These are phyloP conservation scores for Massariosphaeria phaeospora DNA, from an alignment of 495 filamentous ascomycete genomes.

Conservation along the genomic window DNA sequence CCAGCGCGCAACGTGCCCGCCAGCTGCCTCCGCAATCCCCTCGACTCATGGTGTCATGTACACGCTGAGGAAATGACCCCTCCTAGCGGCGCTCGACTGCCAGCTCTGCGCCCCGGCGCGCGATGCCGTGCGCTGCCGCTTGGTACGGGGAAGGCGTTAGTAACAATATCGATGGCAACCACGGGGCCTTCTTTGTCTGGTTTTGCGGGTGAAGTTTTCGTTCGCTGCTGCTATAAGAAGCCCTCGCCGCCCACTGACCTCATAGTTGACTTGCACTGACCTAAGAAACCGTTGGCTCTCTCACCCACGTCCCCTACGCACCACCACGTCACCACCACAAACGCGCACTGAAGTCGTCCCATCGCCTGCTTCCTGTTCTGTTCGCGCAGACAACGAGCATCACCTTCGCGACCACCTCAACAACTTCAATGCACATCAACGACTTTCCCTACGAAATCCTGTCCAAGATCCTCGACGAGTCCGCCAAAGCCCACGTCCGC, in stretches of 20 bases:
- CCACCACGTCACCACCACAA: conserved; percentile 2
- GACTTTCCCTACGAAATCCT: conserved; percentile 51
- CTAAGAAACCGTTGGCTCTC: neutral
- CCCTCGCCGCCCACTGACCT: neutral
- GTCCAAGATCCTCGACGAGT: conserved; percentile 46
- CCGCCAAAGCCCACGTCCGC: conserved; percentile 44
- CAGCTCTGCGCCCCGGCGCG: neutral
- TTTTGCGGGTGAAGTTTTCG: neutral
- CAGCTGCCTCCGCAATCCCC: conserved; percentile 7
- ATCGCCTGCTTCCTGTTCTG: neutral
- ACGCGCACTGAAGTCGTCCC: neutral
- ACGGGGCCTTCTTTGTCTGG: conserved; percentile 13
- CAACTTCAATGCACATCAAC: conserved; percentile 42
- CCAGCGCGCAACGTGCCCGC: neutral
- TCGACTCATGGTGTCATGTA: conserved; percentile 16
- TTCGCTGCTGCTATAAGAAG: conserved; percentile 9
- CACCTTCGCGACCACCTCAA: neutral
- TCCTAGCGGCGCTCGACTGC: conserved; percentile 15
- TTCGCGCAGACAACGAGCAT: conserved; percentile 3
- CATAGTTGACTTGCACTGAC: neutral
- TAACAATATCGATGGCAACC: conserved; percentile 10
- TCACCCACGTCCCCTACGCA: neutral
- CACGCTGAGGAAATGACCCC: conserved; percentile 15
- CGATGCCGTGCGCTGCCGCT: neutral
- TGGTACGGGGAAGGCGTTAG: conserved; percentile 8